phyloP scores from a whole-genome alignment of 2,329 filamentous ascomycete genomes.

The Zymoseptoria pseudotritici region DNA sequence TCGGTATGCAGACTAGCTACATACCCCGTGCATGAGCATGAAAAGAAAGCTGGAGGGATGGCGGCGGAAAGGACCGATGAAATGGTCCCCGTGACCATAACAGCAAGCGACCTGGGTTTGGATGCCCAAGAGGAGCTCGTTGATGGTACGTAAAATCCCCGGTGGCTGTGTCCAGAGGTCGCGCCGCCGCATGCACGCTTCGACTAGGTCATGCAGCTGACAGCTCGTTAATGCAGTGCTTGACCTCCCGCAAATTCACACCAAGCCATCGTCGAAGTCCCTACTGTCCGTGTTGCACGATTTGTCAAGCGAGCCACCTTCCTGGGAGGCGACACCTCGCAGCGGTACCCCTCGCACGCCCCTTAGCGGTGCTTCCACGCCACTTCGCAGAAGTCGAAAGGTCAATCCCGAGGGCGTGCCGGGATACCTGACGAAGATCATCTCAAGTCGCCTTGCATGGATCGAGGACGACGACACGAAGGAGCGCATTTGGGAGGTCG shows the following conservation, averaged over 20 bases:
- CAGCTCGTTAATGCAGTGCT: conserved; percentile 41
- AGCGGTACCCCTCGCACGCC: conserved; percentile 18
- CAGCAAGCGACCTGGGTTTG: conserved; percentile 7
- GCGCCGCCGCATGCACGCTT: neutral
- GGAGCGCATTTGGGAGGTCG: conserved; percentile 68
- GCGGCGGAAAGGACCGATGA: neutral
- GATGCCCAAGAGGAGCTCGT: conserved; percentile 24
- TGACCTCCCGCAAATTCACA: conserved; percentile 77
- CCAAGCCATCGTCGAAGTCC: conserved; percentile 58
- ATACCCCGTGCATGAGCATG: neutral
- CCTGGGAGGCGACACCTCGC: conserved; percentile 51
- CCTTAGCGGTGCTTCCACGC: conserved; percentile 18
- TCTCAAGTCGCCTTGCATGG: conserved; percentile 62
- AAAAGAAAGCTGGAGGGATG: neutral
- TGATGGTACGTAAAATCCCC: conserved; percentile 20
- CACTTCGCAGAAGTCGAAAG: conserved; percentile 32
- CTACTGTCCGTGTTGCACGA: conserved; percentile 60
- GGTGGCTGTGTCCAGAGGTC: neutral
- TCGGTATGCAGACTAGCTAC: neutral
- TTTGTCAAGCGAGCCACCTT: conserved; percentile 59
- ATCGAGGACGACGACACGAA: conserved; percentile 57
- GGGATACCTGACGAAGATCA: conserved; percentile 61
- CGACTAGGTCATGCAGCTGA: neutral
- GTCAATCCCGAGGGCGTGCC: conserved; percentile 46
- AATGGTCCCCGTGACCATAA: neutral